A percentile compares a stretch with the other conserved stretches of the same genome.
Conservation (phyloP, 179 eudicot genomes). For the Actinidia arguta region DNA sequence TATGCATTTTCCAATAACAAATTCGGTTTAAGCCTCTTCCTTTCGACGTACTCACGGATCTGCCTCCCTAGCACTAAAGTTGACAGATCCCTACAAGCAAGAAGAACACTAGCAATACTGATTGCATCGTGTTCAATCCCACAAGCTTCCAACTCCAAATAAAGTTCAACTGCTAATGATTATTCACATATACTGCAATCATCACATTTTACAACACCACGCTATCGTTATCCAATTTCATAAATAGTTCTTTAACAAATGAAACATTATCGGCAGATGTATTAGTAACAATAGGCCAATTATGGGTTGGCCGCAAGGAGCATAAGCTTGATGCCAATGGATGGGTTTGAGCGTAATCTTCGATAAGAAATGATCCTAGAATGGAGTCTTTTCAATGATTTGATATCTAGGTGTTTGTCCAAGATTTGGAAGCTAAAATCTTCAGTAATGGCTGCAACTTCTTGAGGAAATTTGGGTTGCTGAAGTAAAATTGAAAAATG, state of each 20-base stretch:
- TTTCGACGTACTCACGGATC: constrained; percentile 60
- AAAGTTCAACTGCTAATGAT: constrained; percentile 65
- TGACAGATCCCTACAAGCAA: constrained; percentile 87
- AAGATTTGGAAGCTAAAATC: constrained; percentile 42
- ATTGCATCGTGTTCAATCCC: constrained; percentile 71
- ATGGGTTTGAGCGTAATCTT: constrained; percentile 46
- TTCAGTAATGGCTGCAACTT: constrained; percentile 37
- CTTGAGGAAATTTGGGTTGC: constrained; percentile 23
- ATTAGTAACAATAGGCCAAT: constrained; percentile 63
- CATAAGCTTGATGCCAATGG: constrained; percentile 62
- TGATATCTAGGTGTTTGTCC: constrained; percentile 63
- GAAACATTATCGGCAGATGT: constrained; percentile 55
- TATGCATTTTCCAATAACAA: constrained; percentile 78
- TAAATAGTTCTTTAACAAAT: constrained; percentile 65
- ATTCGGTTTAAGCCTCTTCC: constrained; percentile 60
- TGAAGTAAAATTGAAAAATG: constrained; percentile 36
- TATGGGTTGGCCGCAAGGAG: constrained; percentile 45
- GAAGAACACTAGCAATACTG: constrained; percentile 77
- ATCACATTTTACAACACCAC: constrained; percentile 82
- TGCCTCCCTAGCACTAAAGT: constrained; percentile 68
- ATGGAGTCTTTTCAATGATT: constrained; percentile 45
- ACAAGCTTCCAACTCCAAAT: constrained; percentile 53
- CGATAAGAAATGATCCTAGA: constrained; percentile 38
- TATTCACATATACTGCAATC: constrained; percentile 84
- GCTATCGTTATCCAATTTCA: constrained; percentile 41